Percentiles rank a stretch among this genome's conserved stretches.
Conservation (phyloP, 192 early-diverging fungal species). For the Umbelopsis sp. region DNA sequence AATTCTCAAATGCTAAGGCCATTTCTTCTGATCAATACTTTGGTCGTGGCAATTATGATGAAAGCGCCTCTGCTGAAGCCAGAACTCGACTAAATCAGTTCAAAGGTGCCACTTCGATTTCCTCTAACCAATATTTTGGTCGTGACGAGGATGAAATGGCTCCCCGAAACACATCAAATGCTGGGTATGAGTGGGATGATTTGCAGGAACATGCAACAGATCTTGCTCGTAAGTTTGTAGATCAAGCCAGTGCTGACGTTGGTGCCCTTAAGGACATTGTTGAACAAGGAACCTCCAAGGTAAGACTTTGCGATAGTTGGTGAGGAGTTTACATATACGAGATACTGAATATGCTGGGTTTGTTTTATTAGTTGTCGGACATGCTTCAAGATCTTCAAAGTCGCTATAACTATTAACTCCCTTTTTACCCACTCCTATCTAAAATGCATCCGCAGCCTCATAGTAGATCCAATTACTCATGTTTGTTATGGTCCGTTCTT, state of each 20-base stretch:
- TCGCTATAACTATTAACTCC: conserved; percentile 14
- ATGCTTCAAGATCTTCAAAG: conserved; percentile 25
- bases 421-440: neutral
- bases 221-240: conserved; percentile 48
- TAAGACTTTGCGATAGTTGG: neutral
- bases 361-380: conserved; percentile 19
- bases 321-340: neutral
- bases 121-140: conserved; percentile 83
- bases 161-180: neutral
- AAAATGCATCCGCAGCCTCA: too few species aligned
- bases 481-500: too few species aligned
- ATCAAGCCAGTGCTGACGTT: conserved; percentile 45
- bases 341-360: neutral
- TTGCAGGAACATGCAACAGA: conserved; percentile 37
- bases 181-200: conserved; percentile 34
- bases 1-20: conserved; percentile 81
- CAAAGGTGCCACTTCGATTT: conserved; percentile 74
- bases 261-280: conserved; percentile 43
- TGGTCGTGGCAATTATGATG: conserved; percentile 73
- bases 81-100: conserved; percentile 66
- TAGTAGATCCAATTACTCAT: too few species aligned
- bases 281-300: conserved; percentile 34
- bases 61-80: conserved; percentile 50
- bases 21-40: conserved; percentile 95
- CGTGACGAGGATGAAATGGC: conserved; percentile 56